A percentile compares a stretch with the other conserved stretches of the same genome.
phyloP scores from a whole-genome alignment of 164 flowering plant species.

The Umbilicus rupestris region DNA sequence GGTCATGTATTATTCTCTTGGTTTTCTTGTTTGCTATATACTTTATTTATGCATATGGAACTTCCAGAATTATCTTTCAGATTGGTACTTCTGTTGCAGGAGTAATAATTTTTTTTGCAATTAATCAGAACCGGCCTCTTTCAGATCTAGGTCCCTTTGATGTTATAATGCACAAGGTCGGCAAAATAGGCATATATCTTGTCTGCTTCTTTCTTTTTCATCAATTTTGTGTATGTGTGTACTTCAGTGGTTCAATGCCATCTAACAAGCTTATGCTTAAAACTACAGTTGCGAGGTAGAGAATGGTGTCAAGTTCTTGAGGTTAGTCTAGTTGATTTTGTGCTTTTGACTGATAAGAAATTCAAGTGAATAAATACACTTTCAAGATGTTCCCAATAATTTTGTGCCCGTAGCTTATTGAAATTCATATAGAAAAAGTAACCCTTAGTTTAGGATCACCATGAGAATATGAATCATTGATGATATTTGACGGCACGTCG shows the following conservation, averaged over 20 bases:
- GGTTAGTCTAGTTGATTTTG: background rate
- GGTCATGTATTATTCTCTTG: background rate
- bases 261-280: background rate
- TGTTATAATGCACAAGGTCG: slow-evolving; percentile 10
- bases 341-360: background rate
- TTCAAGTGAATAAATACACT: background rate
- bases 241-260: background rate
- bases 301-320: slow-evolving; percentile 4
- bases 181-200: background rate
- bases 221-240: background rate
- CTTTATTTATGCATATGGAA: background rate
- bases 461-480: background rate
- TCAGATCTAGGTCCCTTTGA: slow-evolving; percentile 14
- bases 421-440: background rate
- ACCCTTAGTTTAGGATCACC: background rate
- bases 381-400: no score
- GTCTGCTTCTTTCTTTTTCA: background rate
- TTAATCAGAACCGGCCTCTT: slow-evolving; percentile 12
- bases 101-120: slow-evolving; percentile 12
- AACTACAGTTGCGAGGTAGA: background rate
- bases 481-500: no score
- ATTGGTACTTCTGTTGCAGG: slow-evolving; percentile 2
- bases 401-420: no score
- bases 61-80: background rate
- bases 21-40: background rate